Evolutionary conservation across 192 early-diverging fungal genomes (phyloP), one percentile per base, ranked within the genome.

Genomic region (Backusella psychrophila): DNA sequence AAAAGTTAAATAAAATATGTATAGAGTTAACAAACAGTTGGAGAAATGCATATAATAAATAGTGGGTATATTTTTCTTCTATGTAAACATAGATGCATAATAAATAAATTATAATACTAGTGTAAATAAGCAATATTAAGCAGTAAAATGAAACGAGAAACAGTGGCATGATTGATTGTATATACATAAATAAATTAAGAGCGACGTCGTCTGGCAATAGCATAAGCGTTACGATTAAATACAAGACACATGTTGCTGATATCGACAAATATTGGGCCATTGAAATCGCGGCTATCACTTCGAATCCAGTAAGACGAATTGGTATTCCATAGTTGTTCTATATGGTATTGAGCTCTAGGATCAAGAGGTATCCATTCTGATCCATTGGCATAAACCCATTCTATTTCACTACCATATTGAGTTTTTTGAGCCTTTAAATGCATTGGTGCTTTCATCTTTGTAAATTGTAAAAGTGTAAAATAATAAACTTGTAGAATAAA

Each of bases 311-410:
- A 38, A 7, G 67, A 69, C n/a, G 34, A 38, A 38, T 36, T 38
- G 5, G 4, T 38, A 4, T 19, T n/a, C 67, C 67, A 69, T 21
- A 69, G n/a, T 12, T 36, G 35, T 11, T 69, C 67, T 35, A 69
- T 39, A 17, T 69, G 67, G 23, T 39, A 11, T 69, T 69, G 67
- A 36, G 67, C 35, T 38, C 4, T 36, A 12, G 21, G 5, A 69
- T 69, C 67, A 36, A 69, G 67, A 12, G 35, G n/a, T 17, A 69
- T 12, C 67, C 67, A 69, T n/a, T 21, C 19, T 69, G 67, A 69
- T 35, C 35, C 67, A 23, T 69, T 69, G n/a, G 35, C 67, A 38
- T 69, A 69, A 11, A 69, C 36, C 67, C 67, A 69, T 21, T 69
- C n/a, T 19, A 38, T 35, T 23, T 8, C 8, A 23, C 53, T 6